Evolutionary conservation across 352 stramenopile species (phyloP).

Genomic region (Phytophthora meadii): DNA sequence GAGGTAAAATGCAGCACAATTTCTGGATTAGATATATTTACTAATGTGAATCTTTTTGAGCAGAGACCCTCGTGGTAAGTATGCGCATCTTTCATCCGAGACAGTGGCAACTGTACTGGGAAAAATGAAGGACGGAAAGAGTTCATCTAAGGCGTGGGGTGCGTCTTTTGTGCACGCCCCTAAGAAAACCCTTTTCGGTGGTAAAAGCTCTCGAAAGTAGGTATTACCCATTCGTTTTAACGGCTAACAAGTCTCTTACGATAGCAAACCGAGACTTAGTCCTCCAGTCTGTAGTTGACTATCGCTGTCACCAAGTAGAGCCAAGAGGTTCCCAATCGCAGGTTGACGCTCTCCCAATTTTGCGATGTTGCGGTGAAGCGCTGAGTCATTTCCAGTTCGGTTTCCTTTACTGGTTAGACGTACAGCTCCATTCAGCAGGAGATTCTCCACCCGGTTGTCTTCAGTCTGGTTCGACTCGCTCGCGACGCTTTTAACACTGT

Average conservation of each 20-base stretch:
- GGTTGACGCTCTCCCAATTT: constrained; percentile 40
- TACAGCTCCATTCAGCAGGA: constrained; percentile 22
- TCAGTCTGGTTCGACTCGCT: constrained; percentile 28
- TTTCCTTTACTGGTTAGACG: constrained; percentile 6
- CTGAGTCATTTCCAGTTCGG: constrained; percentile 12
- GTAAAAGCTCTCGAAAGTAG: constrained; percentile 70
- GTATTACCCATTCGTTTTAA: not conserved
- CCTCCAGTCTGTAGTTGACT: not conserved
- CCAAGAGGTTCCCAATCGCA: constrained; percentile 42
- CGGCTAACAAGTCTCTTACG: too few relatives aligned
- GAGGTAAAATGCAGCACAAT: constrained; percentile 33
- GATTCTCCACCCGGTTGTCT: constrained; percentile 2
- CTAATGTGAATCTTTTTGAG: not conserved
- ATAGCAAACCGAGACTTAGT: not conserved
- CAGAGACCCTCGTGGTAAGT: constrained; percentile 66
- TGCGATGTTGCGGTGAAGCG: constrained; percentile 30
- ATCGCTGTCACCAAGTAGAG: constrained; percentile 21
- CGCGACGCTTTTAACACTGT: not conserved
- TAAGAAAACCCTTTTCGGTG: constrained; percentile 65
- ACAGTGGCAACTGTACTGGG: constrained; percentile 68
- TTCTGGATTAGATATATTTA: not conserved
- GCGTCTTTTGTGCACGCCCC: constrained; percentile 39
- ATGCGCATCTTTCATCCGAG: constrained; percentile 70
- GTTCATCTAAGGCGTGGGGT: constrained; percentile 57
- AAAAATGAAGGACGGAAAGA: constrained; percentile 80